Percentiles rank a stretch among this genome's conserved stretches.
Evolutionary conservation across 106 monocot species (phyloP).

Genomic region (Ottelia alismoides): DNA sequence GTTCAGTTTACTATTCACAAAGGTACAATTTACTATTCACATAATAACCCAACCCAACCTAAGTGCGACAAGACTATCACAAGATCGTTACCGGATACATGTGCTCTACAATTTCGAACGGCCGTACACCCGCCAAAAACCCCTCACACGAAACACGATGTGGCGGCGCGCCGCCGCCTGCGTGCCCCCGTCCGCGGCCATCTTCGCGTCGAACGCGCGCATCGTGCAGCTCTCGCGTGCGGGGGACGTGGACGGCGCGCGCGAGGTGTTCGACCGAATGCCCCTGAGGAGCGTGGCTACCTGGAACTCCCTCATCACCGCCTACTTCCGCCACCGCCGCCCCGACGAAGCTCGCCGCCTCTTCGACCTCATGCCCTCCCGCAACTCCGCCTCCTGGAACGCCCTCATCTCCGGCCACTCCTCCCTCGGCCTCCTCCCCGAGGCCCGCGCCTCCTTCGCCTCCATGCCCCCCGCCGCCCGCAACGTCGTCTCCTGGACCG

Average conservation of each 20-base stretch:
- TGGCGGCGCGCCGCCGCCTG: not conserved
- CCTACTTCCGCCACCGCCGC: constrained; percentile 22
- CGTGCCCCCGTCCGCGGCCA: not conserved
- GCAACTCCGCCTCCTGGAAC: constrained; percentile 38
- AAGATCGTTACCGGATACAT: too few relatives aligned
- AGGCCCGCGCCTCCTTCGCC: constrained; percentile 31
- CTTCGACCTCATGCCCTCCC: constrained; percentile 29
- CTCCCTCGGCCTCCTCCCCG: constrained; percentile 7
- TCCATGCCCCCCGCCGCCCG: constrained; percentile 29
- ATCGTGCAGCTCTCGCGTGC: constrained; percentile 11
- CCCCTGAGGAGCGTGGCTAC: constrained; percentile 10
- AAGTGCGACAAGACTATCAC: too few relatives aligned
- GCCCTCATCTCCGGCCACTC: constrained; percentile 46
- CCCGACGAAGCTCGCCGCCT: constrained; percentile 22
- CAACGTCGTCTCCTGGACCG: constrained; percentile 68
- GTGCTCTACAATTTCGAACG: too few relatives aligned
- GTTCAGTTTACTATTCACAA: too few relatives aligned
- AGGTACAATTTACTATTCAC: too few relatives aligned
- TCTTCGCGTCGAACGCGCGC: constrained; percentile 25
- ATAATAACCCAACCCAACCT: too few relatives aligned
- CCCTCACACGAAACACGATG: too few relatives aligned
- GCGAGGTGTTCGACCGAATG: constrained; percentile 18
- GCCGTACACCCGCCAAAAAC: too few relatives aligned
- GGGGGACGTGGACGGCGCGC: constrained; percentile 8
- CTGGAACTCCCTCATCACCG: constrained; percentile 32